A percentile compares a stretch with the other conserved stretches of the same genome.
Conservation (phyloP, 1,139 yeast genomes). For the Candida sp. region DNA sequence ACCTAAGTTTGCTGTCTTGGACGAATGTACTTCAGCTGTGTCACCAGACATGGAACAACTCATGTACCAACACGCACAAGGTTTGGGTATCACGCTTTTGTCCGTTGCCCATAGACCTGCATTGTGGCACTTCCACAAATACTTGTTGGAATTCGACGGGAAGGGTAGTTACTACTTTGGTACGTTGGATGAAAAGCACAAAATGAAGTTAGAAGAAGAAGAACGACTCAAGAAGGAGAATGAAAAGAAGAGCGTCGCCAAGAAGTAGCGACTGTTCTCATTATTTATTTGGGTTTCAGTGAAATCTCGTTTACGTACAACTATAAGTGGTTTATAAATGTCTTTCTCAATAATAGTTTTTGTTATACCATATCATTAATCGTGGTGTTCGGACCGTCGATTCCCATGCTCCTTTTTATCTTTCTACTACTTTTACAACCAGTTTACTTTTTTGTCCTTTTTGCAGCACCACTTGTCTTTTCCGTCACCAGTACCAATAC, state of each 20-base stretch:
- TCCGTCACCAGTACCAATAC: not conserved
- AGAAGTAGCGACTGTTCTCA: not conserved
- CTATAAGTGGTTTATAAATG: not conserved
- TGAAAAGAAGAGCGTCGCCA: slow-evolving; percentile 37
- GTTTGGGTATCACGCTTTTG: slow-evolving; percentile 78
- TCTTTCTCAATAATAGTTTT: not conserved
- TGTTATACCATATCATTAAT: slow-evolving; percentile 1
- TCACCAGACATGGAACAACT: slow-evolving; percentile 90
- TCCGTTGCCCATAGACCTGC: slow-evolving; percentile 95
- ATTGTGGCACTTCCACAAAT: slow-evolving; percentile 90
- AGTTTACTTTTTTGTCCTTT: not conserved
- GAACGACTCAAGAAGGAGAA: slow-evolving; percentile 30
- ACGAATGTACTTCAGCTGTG: slow-evolving; percentile 95
- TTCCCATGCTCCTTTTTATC: not conserved
- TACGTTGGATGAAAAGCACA: slow-evolving; percentile 66
- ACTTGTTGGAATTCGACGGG: slow-evolving; percentile 84
- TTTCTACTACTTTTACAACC: not conserved
- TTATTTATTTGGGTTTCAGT: not conserved
- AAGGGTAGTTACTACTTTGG: slow-evolving; percentile 79
- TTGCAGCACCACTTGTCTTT: not conserved
- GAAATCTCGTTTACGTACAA: too few species aligned
- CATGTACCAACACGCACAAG: slow-evolving; percentile 86
- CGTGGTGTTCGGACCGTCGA: not conserved
- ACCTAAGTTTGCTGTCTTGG: slow-evolving; percentile 93
- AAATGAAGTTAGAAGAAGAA: slow-evolving; percentile 75